Evolutionary conservation across 2,329 filamentous ascomycete species (phyloP), one percentile per base, ranked within the genome.

Genomic region (Bipolaris oryzae): DNA sequence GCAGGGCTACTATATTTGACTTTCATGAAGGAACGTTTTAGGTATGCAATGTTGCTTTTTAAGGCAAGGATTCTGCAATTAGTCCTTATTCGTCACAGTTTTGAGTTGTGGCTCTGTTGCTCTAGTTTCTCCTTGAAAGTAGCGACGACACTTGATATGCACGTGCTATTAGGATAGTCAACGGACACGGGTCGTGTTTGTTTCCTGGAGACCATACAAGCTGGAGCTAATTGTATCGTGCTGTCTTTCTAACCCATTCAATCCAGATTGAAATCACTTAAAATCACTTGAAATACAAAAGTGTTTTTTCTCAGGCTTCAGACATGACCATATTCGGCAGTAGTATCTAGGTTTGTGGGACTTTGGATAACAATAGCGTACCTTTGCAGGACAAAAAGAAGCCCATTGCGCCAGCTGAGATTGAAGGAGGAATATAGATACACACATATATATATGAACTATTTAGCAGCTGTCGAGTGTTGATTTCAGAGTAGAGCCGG

Each of bases 401-500:
- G 15, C 1, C 18, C 1, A 15, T 33, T 23, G 3, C 20, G 18
- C 13, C 10, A 25, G 15, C 9, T 35, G n/a, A 23, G n/a, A 37
- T 23, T 6, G 11, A 11, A 16, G 9, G 2, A 37, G 16, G 13
- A n/a, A n/a, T n/a, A n/a, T n/a, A n/a, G 7, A 7, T n/a, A 13
- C n/a, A 23, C 13, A 3, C 3, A 28, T 20, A 25, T 7, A 11
- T 11, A 15, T 4, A 35, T 13, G 7, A 13, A 16, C 16, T 35
- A 1, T 1, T 18, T 35, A 23, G 16, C 3, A 5, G 31, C 15
- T 35, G 7, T 25, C 9, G 11, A 21, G 20, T 37, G 33, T 18
- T 15, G 20, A 15, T 23, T 15, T 23, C 16, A 33, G 9, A 34
- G 2, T 20, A 52, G 46, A 52, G 53, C 53, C 48, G 48, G 46